phyloP scores from a whole-genome alignment of 257 asterid genomes.

The Vinca minor region DNA sequence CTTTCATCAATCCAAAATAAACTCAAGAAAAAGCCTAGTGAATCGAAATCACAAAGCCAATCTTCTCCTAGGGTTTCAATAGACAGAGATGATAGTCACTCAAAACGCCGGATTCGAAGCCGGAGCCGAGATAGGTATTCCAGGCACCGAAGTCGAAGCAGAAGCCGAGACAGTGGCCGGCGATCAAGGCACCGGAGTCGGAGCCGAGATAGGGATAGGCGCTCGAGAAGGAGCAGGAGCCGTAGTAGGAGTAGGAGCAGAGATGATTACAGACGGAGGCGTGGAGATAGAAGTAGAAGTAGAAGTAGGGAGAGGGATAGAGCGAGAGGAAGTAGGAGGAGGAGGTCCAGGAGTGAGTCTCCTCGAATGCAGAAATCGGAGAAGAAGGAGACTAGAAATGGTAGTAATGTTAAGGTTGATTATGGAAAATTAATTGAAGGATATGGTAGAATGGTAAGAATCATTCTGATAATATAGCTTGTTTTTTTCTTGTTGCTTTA shows the following conservation, averaged over 20 bases:
- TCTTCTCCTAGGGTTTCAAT: constrained; percentile 19
- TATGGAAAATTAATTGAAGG: constrained; percentile 55
- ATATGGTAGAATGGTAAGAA: constrained; percentile 61
- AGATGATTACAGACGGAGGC: constrained; percentile 1
- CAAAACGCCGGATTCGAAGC: constrained; percentile 20
- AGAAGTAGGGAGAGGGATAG: constrained; percentile 27
- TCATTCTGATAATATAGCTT: neutral
- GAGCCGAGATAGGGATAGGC: constrained; percentile 21
- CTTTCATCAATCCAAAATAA: constrained; percentile 60
- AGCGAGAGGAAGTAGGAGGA: constrained; percentile 35
- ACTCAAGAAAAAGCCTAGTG: constrained; percentile 48
- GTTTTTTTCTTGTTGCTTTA: neutral
- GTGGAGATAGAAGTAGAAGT: constrained; percentile 27
- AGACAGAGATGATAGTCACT: constrained; percentile 7
- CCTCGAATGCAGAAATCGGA: constrained; percentile 32
- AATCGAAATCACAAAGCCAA: constrained; percentile 7
- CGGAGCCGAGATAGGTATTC: constrained; percentile 28
- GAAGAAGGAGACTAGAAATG: constrained; percentile 25
- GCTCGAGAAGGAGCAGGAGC: constrained; percentile 30
- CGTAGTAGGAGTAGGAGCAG: constrained; percentile 19
- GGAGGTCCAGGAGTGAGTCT: constrained; percentile 32
- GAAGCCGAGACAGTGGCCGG: constrained; percentile 37
- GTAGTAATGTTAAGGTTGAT: constrained; percentile 34
- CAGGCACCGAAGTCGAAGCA: constrained; percentile 32
- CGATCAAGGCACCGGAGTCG: constrained; percentile 31